Evolutionary conservation across 345 rosid species (phyloP).

Genomic region (Odontarrhena argentea): DNA sequence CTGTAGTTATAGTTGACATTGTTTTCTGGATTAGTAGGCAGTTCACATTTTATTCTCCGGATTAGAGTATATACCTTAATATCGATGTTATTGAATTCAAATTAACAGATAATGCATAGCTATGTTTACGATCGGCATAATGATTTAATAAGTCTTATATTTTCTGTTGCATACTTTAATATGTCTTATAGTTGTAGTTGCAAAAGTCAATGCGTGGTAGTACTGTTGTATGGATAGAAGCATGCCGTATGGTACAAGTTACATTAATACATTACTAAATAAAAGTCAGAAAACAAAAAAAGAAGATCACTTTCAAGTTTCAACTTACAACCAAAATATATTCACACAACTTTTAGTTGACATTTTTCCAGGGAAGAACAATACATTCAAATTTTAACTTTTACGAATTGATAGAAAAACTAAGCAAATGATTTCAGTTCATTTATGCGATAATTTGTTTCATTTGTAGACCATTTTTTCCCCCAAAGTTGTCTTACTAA

Average conservation of each 20-base stretch:
- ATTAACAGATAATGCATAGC: background rate
- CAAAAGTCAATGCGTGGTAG: constrained; percentile 20
- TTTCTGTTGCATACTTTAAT: background rate
- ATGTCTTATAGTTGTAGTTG: background rate
- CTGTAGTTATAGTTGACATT: background rate
- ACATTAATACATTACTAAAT: background rate
- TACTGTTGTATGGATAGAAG: background rate
- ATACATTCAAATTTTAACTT: too few species aligned
- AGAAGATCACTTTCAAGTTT: constrained; percentile 13
- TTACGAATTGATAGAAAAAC: too few species aligned
- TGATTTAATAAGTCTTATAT: background rate
- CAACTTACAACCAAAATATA: too few species aligned
- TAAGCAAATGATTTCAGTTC: too few species aligned
- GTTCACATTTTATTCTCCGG: constrained; percentile 8
- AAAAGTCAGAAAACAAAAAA: background rate
- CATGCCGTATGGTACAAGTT: background rate
- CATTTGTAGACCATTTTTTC: too few species aligned
- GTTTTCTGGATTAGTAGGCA: background rate
- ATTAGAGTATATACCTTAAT: background rate
- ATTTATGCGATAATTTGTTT: too few species aligned
- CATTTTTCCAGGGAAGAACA: too few species aligned
- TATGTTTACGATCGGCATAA: background rate
- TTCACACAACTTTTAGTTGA: too few species aligned
- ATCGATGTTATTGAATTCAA: constrained; percentile 4
- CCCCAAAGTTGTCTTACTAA: too few species aligned